A percentile compares a stretch with the other conserved stretches of the same genome.
These are phyloP conservation scores for Yamadazyma paraphyllophila DNA, from an alignment of 805 yeast genomes.

Conservation along the genomic window DNA sequence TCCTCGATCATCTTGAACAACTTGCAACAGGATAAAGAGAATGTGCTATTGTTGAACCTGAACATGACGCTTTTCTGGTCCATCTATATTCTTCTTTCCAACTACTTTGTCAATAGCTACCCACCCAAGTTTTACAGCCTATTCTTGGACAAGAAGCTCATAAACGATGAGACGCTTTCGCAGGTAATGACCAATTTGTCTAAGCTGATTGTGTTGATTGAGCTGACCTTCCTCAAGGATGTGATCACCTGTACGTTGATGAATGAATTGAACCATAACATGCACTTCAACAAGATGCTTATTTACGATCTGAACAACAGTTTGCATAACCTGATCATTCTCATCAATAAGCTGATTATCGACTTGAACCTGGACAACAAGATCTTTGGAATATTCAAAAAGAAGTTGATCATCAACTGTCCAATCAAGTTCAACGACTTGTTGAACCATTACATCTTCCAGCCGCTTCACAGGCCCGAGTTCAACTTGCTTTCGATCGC, in stretches of 20 bases:
- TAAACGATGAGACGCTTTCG: conserved; percentile 12
- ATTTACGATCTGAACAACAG: conserved; percentile 38
- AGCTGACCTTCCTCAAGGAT: conserved; percentile 23
- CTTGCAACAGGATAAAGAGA: conserved; percentile 18
- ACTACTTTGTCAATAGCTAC: conserved; percentile 36
- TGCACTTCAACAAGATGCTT: conserved; percentile 18
- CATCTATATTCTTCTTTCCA: conserved; percentile 46
- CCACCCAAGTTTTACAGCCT: conserved; percentile 36
- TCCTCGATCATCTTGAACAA: conserved; percentile 42
- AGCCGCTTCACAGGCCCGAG: conserved; percentile 28
- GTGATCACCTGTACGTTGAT: conserved; percentile 30
- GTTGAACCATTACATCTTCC: conserved; percentile 45
- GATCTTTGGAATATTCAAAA: conserved; percentile 44
- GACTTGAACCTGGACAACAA: conserved; percentile 11
- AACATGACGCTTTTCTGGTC: conserved; percentile 43
- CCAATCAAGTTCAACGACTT: conserved; percentile 52
- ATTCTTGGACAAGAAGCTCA: conserved; percentile 16
- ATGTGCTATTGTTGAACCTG: conserved; percentile 25
- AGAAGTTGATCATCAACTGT: conserved; percentile 48
- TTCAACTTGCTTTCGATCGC: conserved; percentile 48
- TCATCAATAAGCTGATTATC: conserved; percentile 39
- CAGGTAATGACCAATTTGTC: conserved; percentile 25
- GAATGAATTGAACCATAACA: conserved; percentile 31
- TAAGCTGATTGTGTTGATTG: conserved; percentile 20
- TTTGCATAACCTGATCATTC: conserved; percentile 52